Percentiles rank a stretch among this genome's conserved stretches.
Conservation (phyloP, 2,329 filamentous ascomycete species). For the Aspergillus udagawae region DNA sequence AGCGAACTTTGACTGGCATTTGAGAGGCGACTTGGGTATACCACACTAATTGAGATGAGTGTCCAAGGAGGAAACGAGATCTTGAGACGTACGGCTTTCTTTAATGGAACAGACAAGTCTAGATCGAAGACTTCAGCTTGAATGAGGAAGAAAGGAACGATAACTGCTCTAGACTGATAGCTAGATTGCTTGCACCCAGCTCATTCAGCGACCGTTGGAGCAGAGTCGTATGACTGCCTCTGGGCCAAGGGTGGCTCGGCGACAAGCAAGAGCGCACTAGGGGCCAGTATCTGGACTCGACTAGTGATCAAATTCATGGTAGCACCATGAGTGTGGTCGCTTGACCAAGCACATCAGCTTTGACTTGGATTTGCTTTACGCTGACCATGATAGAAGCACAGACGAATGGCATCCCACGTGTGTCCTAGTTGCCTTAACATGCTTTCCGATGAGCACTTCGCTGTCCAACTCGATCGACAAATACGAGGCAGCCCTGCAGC, state of each 20-base stretch:
- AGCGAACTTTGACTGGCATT: no score
- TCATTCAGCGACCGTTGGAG: no score
- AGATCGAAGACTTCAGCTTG: neutral
- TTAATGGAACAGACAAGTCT: neutral
- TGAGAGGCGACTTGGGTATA: no score
- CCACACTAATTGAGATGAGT: no score
- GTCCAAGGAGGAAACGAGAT: no score
- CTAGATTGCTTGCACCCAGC: neutral
- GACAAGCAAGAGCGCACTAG: no score
- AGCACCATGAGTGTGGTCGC: neutral
- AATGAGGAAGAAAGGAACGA: neutral
- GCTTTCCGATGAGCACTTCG: neutral
- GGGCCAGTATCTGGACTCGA: neutral
- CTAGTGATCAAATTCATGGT: neutral
- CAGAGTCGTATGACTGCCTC: neutral
- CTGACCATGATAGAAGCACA: neutral
- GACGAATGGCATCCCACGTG: neutral
- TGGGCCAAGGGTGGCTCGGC: neutral
- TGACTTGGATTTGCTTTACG: neutral
- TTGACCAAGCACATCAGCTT: neutral
- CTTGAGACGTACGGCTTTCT: no score
- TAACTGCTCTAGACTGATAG: neutral
- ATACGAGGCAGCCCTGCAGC: neutral
- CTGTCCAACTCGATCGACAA: neutral
- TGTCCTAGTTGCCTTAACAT: neutral